A percentile compares a stretch with the other conserved stretches of the same genome.
These are phyloP conservation scores for Cladosporium sp. DNA, from an alignment of 2,329 filamentous ascomycete species.

Conservation along the genomic window DNA sequence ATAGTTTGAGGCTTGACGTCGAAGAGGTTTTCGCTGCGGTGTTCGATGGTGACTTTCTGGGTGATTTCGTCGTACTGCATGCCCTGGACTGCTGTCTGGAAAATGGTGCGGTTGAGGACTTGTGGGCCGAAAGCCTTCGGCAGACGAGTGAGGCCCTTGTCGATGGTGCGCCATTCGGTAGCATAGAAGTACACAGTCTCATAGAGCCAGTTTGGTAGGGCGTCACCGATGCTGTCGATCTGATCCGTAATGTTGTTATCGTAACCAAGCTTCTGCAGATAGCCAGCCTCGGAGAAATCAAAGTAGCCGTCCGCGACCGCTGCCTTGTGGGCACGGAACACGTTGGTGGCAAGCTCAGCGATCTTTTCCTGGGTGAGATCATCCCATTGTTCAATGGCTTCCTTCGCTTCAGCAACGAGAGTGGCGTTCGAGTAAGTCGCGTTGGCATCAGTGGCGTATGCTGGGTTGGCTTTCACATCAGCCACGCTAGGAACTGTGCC, in stretches of 20 bases:
- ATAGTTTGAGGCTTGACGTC: conserved; percentile 46
- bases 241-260: conserved; percentile 58
- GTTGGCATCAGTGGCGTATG: conserved; percentile 28
- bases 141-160: conserved; percentile 60
- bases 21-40: conserved; percentile 49
- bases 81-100: conserved; percentile 59
- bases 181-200: conserved; percentile 62
- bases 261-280: conserved; percentile 57
- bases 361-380: conserved; percentile 34
- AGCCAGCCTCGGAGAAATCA: conserved; percentile 65
- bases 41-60: conserved; percentile 59
- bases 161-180: conserved; percentile 64
- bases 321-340: conserved; percentile 56
- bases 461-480: conserved; percentile 48
- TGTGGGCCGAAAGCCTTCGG: conserved; percentile 63
- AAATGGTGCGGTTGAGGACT: conserved; percentile 57
- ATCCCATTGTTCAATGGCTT: conserved; percentile 41
- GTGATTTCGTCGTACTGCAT: conserved; percentile 54
- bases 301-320: conserved; percentile 58
- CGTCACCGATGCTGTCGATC: conserved; percentile 45
- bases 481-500: conserved; percentile 56
- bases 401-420: conserved; percentile 41
- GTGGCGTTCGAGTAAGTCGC: conserved; percentile 37
- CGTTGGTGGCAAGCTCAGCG: conserved; percentile 42
- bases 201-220: conserved; percentile 55